Percentiles rank a stretch among this genome's conserved stretches.
Evolutionary conservation across 176 grass and related monocot species (phyloP).

Genomic region (Oryza glaberrima): DNA sequence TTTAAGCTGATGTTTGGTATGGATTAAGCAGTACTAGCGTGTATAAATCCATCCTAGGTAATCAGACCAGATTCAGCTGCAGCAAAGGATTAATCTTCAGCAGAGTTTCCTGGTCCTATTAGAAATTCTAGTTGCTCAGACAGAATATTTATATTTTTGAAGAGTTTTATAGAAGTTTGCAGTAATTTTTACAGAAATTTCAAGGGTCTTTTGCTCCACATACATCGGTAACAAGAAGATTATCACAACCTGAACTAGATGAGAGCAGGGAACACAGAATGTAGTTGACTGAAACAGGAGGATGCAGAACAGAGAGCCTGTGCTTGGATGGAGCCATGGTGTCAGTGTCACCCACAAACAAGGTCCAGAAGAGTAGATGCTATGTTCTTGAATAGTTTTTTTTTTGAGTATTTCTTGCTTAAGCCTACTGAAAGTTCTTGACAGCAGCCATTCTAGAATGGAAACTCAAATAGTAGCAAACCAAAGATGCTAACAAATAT

Average conservation of each 20-base stretch:
- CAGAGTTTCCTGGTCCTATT: no score
- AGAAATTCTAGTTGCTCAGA: neutral
- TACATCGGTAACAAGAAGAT: neutral
- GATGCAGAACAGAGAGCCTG: neutral
- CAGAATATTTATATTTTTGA: neutral
- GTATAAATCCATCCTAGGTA: neutral
- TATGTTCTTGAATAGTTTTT: neutral
- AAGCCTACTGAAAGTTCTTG: neutral
- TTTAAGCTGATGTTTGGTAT: neutral
- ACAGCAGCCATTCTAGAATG: neutral
- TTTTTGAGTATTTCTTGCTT: neutral
- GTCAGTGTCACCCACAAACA: no score
- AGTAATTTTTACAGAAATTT: slow-evolving; percentile 1
- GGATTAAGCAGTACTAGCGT: neutral
- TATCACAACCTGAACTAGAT: neutral
- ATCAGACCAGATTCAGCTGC: neutral
- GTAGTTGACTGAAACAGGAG: neutral
- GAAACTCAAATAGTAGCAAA: neutral
- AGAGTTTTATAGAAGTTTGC: slow-evolving; percentile 4
- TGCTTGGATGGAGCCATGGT: neutral
- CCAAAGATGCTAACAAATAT: neutral
- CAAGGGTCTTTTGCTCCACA: neutral
- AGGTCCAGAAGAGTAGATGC: neutral
- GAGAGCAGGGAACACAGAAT: neutral
- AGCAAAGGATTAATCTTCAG: neutral